Evolutionary conservation across 768 basidiomycete species (phyloP).

Genomic region (Lactarius tabidus): DNA sequence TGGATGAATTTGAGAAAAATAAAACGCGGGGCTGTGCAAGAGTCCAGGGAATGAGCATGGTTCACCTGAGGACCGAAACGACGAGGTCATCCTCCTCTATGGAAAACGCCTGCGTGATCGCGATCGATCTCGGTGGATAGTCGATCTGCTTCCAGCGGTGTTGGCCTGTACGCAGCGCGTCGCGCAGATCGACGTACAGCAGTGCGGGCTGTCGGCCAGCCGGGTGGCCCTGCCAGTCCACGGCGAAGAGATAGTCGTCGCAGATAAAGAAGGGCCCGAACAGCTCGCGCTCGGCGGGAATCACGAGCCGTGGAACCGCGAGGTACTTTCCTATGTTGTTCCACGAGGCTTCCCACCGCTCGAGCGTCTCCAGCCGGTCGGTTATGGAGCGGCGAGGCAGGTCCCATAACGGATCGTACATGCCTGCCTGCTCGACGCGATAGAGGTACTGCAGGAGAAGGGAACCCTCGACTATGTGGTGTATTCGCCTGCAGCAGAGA

Average conservation of each 20-base stretch:
- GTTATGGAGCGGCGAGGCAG: conserved; percentile 1
- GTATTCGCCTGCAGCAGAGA: neutral
- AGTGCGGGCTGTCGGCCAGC: neutral
- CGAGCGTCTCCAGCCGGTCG: conserved; percentile 12
- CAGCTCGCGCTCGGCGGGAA: conserved; percentile 11
- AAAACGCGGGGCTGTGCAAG: neutral
- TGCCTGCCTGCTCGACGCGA: neutral
- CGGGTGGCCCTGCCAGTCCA: conserved; percentile 16
- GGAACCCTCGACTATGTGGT: conserved; percentile 1
- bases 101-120: conserved; percentile 19
- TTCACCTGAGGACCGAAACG: conserved; percentile 21
- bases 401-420: conserved; percentile 4
- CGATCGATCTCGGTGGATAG: conserved; percentile 12
- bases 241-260: conserved; percentile 14
- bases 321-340: conserved; percentile 1
- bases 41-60: neutral
- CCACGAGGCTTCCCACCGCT: conserved; percentile 16
- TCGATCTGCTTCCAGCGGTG: conserved; percentile 14
- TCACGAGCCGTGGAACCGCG: conserved; percentile 3
- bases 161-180: conserved; percentile 9
- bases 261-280: conserved; percentile 19
- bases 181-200: conserved; percentile 13
- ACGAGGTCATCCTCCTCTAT: conserved; percentile 19
- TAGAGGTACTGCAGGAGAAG: conserved; percentile 11
- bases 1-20: neutral